Evolutionary conservation across 257 asterid genomes (phyloP), one percentile per base, ranked within the genome.

Genomic region (Penstemon eatonii): DNA sequence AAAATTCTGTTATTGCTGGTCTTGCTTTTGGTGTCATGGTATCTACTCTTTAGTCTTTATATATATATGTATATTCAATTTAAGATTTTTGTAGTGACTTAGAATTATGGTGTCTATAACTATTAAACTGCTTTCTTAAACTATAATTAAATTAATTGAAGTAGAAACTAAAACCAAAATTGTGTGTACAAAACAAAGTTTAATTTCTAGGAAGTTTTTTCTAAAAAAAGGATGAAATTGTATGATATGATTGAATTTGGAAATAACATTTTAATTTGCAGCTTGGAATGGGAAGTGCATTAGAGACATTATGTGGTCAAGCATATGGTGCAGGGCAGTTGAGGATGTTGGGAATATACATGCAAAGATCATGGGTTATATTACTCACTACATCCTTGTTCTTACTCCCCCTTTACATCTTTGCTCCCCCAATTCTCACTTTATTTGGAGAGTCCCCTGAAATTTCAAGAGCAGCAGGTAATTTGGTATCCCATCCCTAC

Each of bases 231-330:
- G 33, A 25, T 25, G 2, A 25, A 25, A 25, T 2, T 25, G 33
- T 25, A 25, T 25, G 33, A 25, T 33, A 36, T 64, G 36, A 55
- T 55, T 65, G 70, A 25, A 45, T 46, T 71, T 8, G 13, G 3
- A 51, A 55, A 9, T 4, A 44, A 19, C 33, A 25, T 25, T 1
- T 25, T 2, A 44, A 55, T 8, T 13, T 68, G 87, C 84, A 89
- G 96, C 71, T 87, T 57, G 96, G 96, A 63, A 87, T 89, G 95
- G 96, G 95, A 50, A 89, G 96, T 75, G 96, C 96, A 11, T 39
- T 89, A 69, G 96, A 89, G 72, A 89, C 96, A 0, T 67, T 89
- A 55, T 87, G 96, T 38, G 96, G 96, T 72, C 96, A 89, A 77
- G 96, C 95, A 56, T 89, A 52, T 44, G 96, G 96, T 47, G 96